Conservation (phyloP, 108 stramenopile genomes). For the Schizochytrium sp. region DNA sequence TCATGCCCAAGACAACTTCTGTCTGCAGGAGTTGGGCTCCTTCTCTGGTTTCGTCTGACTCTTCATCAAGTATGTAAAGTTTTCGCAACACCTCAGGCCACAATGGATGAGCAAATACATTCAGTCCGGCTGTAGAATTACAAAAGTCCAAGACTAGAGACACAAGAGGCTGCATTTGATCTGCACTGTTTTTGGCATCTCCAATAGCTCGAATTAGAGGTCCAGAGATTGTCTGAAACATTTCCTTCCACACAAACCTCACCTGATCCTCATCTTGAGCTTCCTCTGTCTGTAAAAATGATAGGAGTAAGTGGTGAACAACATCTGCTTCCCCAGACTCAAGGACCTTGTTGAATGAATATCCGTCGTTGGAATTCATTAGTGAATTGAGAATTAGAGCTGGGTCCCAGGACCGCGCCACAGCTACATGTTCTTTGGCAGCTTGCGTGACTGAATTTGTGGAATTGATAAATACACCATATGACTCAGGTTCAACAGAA, state of each 20-base stretch:
- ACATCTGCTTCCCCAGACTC: too few relatives aligned
- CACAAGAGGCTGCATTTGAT: not conserved
- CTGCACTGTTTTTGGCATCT: not conserved
- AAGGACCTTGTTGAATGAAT: too few relatives aligned
- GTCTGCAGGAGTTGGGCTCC: not conserved
- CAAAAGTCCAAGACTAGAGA: not conserved
- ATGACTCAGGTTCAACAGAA: not conserved
- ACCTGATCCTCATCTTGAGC: too few relatives aligned
- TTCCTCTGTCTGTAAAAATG: too few relatives aligned
- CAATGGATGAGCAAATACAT: slow-evolving; percentile 2
- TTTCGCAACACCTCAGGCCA: slow-evolving; percentile 15
- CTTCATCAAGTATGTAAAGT: not conserved
- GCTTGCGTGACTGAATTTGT: not conserved
- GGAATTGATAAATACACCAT: not conserved
- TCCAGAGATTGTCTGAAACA: not conserved
- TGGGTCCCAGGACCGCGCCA: not conserved
- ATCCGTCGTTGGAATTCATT: not conserved
- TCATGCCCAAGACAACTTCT: not conserved
- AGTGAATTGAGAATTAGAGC: not conserved
- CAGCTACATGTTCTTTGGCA: not conserved
- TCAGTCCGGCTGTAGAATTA: not conserved
- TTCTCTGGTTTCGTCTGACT: not conserved
- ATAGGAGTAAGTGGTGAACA: too few relatives aligned
- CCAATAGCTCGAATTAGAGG: not conserved
- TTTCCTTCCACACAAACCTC: not conserved